phyloP scores from a whole-genome alignment of 1,284 basidiomycete species.

The Porogramme epimiltina region DNA sequence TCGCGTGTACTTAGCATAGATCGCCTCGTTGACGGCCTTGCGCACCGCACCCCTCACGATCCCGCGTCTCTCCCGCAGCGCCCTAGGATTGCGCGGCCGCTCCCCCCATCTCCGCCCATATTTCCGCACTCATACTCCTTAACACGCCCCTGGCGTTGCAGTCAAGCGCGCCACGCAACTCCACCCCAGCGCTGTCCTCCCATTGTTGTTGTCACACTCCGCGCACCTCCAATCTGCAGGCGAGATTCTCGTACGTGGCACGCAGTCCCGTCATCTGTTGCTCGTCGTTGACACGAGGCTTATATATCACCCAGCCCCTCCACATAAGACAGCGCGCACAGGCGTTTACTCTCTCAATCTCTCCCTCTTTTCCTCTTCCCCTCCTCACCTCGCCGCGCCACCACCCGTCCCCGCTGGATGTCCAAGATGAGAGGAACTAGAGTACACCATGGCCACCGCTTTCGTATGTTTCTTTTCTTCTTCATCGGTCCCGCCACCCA shows the following conservation, averaged over 20 bases:
- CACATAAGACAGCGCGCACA: slow-evolving; percentile 1
- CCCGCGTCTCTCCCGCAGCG: too few relatives aligned
- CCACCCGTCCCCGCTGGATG: neutral
- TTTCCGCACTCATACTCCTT: too few relatives aligned
- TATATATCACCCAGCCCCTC: slow-evolving; percentile 10
- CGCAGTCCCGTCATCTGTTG: slow-evolving; percentile 8
- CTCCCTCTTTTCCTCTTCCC: neutral
- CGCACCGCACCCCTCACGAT: too few relatives aligned
- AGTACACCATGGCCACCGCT: neutral
- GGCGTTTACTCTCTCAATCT: neutral
- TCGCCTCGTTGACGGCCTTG: too few relatives aligned
- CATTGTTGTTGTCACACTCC: too few relatives aligned
- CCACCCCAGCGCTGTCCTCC: too few relatives aligned
- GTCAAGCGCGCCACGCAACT: too few relatives aligned
- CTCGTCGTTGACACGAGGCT: slow-evolving; percentile 16
- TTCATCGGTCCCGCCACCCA: neutral
- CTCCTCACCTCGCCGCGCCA: neutral
- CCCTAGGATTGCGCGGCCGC: too few relatives aligned
- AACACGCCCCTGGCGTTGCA: too few relatives aligned
- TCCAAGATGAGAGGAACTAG: slow-evolving; percentile 7
- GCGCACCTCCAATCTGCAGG: too few relatives aligned
- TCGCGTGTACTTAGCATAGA: too few relatives aligned
- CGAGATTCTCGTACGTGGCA: slow-evolving; percentile 10
- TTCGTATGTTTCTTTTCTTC: slow-evolving; percentile 3
- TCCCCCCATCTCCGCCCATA: too few relatives aligned